These are phyloP conservation scores for Daphne laureola DNA, from an alignment of 441 rosid species.

Conservation along the genomic window DNA sequence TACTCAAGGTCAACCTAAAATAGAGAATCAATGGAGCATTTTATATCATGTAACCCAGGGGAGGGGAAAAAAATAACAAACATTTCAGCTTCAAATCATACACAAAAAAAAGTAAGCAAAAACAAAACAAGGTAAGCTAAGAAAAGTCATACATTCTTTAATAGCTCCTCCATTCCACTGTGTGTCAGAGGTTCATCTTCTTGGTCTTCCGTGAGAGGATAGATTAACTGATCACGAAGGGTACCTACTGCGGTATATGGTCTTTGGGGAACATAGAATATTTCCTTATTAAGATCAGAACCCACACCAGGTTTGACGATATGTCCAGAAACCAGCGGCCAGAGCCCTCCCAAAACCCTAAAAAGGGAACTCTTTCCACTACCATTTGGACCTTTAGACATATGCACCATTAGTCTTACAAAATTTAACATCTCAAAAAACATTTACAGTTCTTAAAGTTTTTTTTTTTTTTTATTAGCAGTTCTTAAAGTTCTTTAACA, in stretches of 20 bases:
- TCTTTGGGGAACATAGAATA: slow-evolving; percentile 96
- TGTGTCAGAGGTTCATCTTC: slow-evolving; percentile 67
- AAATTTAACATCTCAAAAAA: not conserved
- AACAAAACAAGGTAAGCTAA: not conserved
- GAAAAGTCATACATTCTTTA: slow-evolving; percentile 65
- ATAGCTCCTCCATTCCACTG: slow-evolving; percentile 82
- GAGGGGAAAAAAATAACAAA: slow-evolving; percentile 4
- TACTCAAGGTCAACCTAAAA: slow-evolving; percentile 93
- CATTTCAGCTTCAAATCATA: slow-evolving; percentile 2
- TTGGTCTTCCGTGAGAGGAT: slow-evolving; percentile 82
- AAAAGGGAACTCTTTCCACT: slow-evolving; percentile 99
- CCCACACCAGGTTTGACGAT: slow-evolving; percentile 99
- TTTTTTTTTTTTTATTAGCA: no score
- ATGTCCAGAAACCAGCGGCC: slow-evolving; percentile 96
- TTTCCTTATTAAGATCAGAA: slow-evolving; percentile 98
- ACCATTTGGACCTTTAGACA: slow-evolving; percentile 92
- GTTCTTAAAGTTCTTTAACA: not conserved
- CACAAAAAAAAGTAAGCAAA: slow-evolving; percentile 4
- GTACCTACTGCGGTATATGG: slow-evolving; percentile 99
- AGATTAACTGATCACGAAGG: slow-evolving; percentile 93
- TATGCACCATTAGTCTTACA: slow-evolving; percentile 9
- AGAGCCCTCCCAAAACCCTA: slow-evolving; percentile 98
- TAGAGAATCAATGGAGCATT: slow-evolving; percentile 7
- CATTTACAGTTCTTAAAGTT: not conserved
- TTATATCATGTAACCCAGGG: slow-evolving; percentile 11